phyloP scores from a whole-genome alignment of 495 filamentous ascomycete genomes.

The Parathielavia hyrcaniae region DNA sequence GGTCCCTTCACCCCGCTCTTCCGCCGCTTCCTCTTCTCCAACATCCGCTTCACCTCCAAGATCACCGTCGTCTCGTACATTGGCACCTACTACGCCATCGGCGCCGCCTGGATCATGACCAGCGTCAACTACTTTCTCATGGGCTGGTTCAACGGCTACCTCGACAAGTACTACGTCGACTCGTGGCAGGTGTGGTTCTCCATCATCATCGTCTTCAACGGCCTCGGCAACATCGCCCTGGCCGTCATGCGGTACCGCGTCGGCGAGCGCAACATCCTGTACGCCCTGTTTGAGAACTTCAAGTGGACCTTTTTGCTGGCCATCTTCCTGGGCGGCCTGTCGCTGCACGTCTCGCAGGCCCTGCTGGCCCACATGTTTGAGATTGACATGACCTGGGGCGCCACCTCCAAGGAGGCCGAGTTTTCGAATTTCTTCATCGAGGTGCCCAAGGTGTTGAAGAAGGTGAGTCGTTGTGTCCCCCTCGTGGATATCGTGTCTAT shows the following conservation, averaged over 20 bases:
- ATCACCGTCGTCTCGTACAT: slow-evolving; percentile 77
- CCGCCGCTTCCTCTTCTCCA: slow-evolving; percentile 60
- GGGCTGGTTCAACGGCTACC: slow-evolving; percentile 65
- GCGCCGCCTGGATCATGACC: slow-evolving; percentile 72
- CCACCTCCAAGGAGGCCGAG: slow-evolving; percentile 65
- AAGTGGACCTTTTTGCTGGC: slow-evolving; percentile 65
- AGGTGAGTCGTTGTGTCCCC: slow-evolving; percentile 28
- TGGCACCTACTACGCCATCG: slow-evolving; percentile 83
- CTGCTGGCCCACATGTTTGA: slow-evolving; percentile 65
- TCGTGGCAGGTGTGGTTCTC: slow-evolving; percentile 74
- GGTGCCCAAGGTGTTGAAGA: slow-evolving; percentile 66
- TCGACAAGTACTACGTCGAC: slow-evolving; percentile 71
- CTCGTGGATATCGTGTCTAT: neutral
- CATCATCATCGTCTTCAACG: slow-evolving; percentile 66
- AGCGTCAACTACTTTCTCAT: slow-evolving; percentile 71
- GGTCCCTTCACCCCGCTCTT: slow-evolving; percentile 74
- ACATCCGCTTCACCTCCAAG: slow-evolving; percentile 72
- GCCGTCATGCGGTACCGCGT: slow-evolving; percentile 64
- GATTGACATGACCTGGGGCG: slow-evolving; percentile 67
- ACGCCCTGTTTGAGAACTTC: slow-evolving; percentile 59
- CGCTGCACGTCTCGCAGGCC: slow-evolving; percentile 61
- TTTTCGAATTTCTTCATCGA: slow-evolving; percentile 77
- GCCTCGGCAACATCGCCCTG: slow-evolving; percentile 57
- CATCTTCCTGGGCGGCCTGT: slow-evolving; percentile 65
- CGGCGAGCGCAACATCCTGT: slow-evolving; percentile 50